Evolutionary conservation across 2,329 filamentous ascomycete species (phyloP).

Genomic region (Coniochaeta prunicola): DNA sequence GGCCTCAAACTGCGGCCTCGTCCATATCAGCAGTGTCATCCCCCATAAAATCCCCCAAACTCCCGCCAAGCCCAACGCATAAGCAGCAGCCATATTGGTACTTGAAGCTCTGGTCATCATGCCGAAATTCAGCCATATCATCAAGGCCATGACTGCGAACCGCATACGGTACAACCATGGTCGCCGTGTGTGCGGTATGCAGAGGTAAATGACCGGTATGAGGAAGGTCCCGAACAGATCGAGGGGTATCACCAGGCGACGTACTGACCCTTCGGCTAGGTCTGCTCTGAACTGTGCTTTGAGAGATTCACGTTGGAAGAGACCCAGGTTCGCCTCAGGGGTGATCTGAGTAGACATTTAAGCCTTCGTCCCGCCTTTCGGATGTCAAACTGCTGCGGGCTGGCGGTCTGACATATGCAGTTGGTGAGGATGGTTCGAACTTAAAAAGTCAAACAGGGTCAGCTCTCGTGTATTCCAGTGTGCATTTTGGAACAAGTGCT

Average conservation of each 20-base stretch:
- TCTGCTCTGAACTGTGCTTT: slow-evolving; percentile 26
- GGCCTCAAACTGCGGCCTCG: slow-evolving; percentile 47
- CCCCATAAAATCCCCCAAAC: slow-evolving; percentile 44
- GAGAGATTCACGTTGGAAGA: slow-evolving; percentile 21
- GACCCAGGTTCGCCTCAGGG: slow-evolving; percentile 8
- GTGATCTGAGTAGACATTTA: not conserved
- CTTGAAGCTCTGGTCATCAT: slow-evolving; percentile 37
- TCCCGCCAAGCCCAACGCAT: slow-evolving; percentile 40
- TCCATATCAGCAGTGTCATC: slow-evolving; percentile 44
- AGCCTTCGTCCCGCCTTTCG: not conserved
- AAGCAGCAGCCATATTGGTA: slow-evolving; percentile 42
- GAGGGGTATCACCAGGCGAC: slow-evolving; percentile 46
- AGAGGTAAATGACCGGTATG: slow-evolving; percentile 46
- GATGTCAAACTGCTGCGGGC: not conserved
- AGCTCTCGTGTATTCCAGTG: not conserved
- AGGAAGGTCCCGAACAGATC: slow-evolving; percentile 38
- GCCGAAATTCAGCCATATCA: slow-evolving; percentile 35
- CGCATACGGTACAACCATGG: slow-evolving; percentile 42
- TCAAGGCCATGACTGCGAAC: slow-evolving; percentile 40
- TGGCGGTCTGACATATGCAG: not conserved
- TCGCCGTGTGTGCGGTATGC: slow-evolving; percentile 43
- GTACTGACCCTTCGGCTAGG: slow-evolving; percentile 11
- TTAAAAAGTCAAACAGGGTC: not conserved
- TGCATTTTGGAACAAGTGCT: not conserved
- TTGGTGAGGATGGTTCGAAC: not conserved